Percentiles rank a stretch among this genome's conserved stretches.
Evolutionary conservation across 2,329 filamentous ascomycete species (phyloP).

Genomic region (Onygenales sp.): DNA sequence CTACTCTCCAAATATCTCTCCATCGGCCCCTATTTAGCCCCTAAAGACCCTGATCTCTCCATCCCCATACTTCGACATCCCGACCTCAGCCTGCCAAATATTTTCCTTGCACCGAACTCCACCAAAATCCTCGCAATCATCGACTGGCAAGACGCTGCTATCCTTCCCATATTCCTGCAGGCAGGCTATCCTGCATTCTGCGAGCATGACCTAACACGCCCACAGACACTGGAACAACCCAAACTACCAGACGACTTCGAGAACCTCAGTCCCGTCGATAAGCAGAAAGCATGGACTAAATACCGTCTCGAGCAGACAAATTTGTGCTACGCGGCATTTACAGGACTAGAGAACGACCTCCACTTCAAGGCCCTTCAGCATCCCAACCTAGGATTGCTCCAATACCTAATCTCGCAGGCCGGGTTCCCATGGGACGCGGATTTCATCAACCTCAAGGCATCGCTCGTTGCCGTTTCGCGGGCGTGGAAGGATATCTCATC

Average conservation of each 20-base stretch:
- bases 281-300: conserved; percentile 1
- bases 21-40: conserved; percentile 15
- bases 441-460: conserved; percentile 5
- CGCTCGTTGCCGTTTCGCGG: conserved; percentile 4
- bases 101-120: conserved; percentile 17
- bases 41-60: conserved; percentile 5
- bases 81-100: conserved; percentile 19
- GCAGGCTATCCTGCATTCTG: conserved; percentile 16
- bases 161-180: conserved; percentile 19
- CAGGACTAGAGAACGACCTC: conserved; percentile 3
- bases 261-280: neutral
- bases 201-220: conserved; percentile 15
- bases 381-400: conserved; percentile 3
- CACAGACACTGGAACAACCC: conserved; percentile 2
- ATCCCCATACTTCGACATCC: conserved; percentile 18
- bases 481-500: conserved; percentile 5
- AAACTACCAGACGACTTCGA: conserved; percentile 4
- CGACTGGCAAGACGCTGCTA: conserved; percentile 19
- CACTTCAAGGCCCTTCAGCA: conserved; percentile 2
- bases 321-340: conserved; percentile 8
- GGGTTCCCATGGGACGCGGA: conserved; percentile 11
- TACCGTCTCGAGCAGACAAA: conserved; percentile 7
- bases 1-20: conserved; percentile 18
- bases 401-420: conserved; percentile 7
- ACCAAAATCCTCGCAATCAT: conserved; percentile 19